These are phyloP conservation scores for Volvox africanus DNA, from an alignment of 139 green algal genomes.

Conservation along the genomic window DNA sequence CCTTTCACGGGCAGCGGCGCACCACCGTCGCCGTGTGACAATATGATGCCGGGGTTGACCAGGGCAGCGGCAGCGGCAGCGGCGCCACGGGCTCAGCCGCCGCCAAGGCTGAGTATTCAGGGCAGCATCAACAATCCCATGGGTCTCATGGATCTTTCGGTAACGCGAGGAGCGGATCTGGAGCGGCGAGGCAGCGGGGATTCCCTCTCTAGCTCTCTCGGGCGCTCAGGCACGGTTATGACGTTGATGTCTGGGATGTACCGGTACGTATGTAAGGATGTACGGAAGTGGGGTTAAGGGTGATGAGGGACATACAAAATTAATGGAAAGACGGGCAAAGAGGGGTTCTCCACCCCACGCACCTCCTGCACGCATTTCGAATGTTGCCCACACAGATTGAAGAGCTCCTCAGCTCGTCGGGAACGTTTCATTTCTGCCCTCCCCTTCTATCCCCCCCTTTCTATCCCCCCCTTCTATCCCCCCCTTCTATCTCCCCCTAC, in stretches of 20 bases:
- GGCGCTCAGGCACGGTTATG: neutral
- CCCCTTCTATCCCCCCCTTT: neutral
- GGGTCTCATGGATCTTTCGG: neutral
- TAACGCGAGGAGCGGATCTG: neutral
- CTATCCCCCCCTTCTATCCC: neutral
- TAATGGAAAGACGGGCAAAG: neutral
- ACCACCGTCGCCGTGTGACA: neutral
- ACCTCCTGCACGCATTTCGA: no score
- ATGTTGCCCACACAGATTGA: neutral
- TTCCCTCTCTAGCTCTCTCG: neutral
- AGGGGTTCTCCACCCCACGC: no score
- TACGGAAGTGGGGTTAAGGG: no score
- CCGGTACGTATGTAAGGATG: neutral
- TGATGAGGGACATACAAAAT: no score
- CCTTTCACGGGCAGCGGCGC: conserved; percentile 7
- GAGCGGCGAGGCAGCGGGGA: neutral
- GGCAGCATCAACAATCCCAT: neutral
- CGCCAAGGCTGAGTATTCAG: neutral
- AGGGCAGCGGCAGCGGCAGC: neutral
- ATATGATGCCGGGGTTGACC: neutral
- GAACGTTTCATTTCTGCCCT: neutral
- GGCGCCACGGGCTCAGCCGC: no score
- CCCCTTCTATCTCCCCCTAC: neutral
- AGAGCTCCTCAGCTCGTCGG: neutral
- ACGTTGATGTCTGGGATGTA: conserved; percentile 44